phyloP scores from a whole-genome alignment of 768 basidiomycete genomes.

The Termitomyces bulborhizus region DNA sequence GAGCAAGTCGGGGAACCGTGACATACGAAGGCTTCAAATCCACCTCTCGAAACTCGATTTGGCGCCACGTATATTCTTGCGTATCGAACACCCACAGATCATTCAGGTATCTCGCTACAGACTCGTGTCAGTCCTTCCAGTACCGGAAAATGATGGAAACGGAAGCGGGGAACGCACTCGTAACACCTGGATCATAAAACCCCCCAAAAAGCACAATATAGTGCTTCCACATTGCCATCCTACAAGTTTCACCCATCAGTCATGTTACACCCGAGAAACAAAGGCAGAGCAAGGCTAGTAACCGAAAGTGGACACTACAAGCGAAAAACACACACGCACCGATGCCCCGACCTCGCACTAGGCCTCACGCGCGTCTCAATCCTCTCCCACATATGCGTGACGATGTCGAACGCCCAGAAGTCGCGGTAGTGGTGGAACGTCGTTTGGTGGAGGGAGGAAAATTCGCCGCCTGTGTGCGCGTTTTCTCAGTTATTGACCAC shows the following conservation, averaged over 20 bases:
- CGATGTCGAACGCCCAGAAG: slow-evolving; percentile 83
- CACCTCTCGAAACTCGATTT: slow-evolving; percentile 66
- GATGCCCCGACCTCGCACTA: slow-evolving; percentile 76
- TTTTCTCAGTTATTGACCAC: background rate
- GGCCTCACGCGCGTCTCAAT: slow-evolving; percentile 83
- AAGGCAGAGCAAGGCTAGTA: background rate
- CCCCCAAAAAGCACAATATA: slow-evolving; percentile 84
- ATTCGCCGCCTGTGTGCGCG: slow-evolving; percentile 62
- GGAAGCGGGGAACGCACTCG: slow-evolving; percentile 40
- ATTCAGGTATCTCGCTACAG: slow-evolving; percentile 68
- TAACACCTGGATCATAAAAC: slow-evolving; percentile 82
- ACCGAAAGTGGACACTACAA: no score
- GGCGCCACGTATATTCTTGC: slow-evolving; percentile 81
- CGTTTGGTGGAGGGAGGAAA: slow-evolving; percentile 76
- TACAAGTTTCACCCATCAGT: slow-evolving; percentile 16
- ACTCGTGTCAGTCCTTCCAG: no score
- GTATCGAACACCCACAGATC: slow-evolving; percentile 86
- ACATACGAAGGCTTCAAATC: slow-evolving; percentile 71
- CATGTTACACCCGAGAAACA: background rate
- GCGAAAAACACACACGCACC: slow-evolving; percentile 32
- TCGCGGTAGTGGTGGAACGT: slow-evolving; percentile 87
- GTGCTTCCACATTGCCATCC: slow-evolving; percentile 90
- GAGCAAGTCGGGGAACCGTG: background rate
- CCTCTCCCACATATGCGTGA: slow-evolving; percentile 77
- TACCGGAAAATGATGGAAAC: no score